Conservation (phyloP, 352 stramenopile species). For the Globisporangium nodosum region DNA sequence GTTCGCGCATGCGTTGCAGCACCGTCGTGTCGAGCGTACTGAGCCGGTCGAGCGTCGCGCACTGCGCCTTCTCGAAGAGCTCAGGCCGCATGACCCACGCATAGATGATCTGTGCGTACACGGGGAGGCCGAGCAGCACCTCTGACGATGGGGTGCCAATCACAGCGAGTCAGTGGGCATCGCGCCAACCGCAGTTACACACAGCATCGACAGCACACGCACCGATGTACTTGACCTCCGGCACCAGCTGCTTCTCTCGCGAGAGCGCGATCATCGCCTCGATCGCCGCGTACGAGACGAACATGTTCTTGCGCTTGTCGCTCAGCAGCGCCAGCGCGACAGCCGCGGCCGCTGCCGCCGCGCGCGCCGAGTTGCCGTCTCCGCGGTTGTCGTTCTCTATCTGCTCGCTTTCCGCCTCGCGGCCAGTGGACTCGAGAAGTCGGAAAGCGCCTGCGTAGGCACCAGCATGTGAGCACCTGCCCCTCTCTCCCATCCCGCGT, state of each 20-base stretch:
- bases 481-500: background rate
- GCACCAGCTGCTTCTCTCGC: slow-evolving; percentile 22
- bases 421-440: slow-evolving; percentile 33
- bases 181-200: background rate
- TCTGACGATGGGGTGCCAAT: slow-evolving; percentile 17
- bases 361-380: slow-evolving; percentile 25
- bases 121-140: slow-evolving; percentile 28
- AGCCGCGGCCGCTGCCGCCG: slow-evolving; percentile 25
- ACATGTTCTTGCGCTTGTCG: slow-evolving; percentile 32
- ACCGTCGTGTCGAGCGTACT: slow-evolving; percentile 27
- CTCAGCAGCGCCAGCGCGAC: slow-evolving; percentile 43
- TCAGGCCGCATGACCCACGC: slow-evolving; percentile 58
- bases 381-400: background rate
- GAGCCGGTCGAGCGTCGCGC: slow-evolving; percentile 46
- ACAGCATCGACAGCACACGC: background rate
- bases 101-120: slow-evolving; percentile 47
- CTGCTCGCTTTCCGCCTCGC: slow-evolving; percentile 4
- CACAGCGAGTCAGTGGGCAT: background rate
- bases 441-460: slow-evolving; percentile 27
- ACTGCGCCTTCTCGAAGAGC: slow-evolving; percentile 37
- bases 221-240: slow-evolving; percentile 48
- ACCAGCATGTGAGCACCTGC: background rate
- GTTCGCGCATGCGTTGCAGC: slow-evolving; percentile 45
- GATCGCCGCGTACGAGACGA: slow-evolving; percentile 46
- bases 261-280: slow-evolving; percentile 37